Evolutionary conservation across 208 protist genomes (phyloP).

Genomic region (Trypanosoma scelopori): DNA sequence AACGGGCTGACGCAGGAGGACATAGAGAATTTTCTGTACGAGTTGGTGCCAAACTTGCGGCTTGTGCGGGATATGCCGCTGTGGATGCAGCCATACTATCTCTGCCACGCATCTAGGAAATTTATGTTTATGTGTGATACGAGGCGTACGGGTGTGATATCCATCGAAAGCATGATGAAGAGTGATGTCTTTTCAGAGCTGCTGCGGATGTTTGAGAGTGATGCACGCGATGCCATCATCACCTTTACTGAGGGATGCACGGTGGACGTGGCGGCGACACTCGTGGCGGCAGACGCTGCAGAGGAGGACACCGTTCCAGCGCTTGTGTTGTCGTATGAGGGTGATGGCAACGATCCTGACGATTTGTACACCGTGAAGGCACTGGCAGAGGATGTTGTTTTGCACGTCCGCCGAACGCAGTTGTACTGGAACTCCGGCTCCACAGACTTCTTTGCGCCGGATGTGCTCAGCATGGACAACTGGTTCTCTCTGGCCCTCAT

Average conservation of each 20-base stretch:
- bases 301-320: slow-evolving; percentile 72
- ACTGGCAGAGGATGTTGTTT: slow-evolving; percentile 29
- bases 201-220: slow-evolving; percentile 87
- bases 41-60: slow-evolving; percentile 75
- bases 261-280: slow-evolving; percentile 66
- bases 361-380: slow-evolving; percentile 77
- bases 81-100: slow-evolving; percentile 89
- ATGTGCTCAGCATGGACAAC: slow-evolving; percentile 80
- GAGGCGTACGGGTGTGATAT: slow-evolving; percentile 60
- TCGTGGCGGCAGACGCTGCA: slow-evolving; percentile 32
- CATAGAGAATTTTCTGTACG: slow-evolving; percentile 75
- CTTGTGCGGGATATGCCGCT: slow-evolving; percentile 81
- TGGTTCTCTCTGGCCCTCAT: slow-evolving; percentile 89
- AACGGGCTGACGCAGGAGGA: slow-evolving; percentile 83
- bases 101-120: slow-evolving; percentile 89
- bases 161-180: slow-evolving; percentile 81
- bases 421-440: slow-evolving; percentile 82
- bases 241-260: slow-evolving; percentile 64
- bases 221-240: slow-evolving; percentile 69
- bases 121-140: slow-evolving; percentile 94
- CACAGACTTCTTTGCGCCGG: slow-evolving; percentile 55
- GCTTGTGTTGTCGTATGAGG: slow-evolving; percentile 58
- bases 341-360: slow-evolving; percentile 46
- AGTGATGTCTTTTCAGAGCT: slow-evolving; percentile 90
- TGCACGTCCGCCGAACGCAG: slow-evolving; percentile 48